Evolutionary conservation across 768 basidiomycete species (phyloP).

Genomic region (Amanita pseudoporphyria): DNA sequence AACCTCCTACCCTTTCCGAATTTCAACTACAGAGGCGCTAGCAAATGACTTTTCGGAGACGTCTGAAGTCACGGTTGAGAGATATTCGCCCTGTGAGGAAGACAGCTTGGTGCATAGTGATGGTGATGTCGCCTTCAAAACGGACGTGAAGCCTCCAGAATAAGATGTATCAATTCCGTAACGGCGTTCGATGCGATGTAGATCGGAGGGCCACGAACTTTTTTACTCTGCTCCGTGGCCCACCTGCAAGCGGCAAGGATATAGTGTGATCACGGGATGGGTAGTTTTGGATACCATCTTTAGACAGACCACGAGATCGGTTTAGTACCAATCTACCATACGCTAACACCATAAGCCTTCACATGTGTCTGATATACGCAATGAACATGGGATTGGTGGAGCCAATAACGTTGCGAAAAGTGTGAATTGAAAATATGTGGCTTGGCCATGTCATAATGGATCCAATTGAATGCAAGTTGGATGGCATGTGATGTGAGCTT

Average conservation of each 20-base stretch:
- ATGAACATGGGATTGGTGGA: not conserved
- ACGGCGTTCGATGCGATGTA: not conserved
- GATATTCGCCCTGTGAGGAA: not conserved
- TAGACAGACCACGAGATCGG: slow-evolving; percentile 2
- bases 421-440: not conserved
- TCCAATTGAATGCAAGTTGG: not conserved
- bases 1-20: not conserved
- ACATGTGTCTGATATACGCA: not conserved
- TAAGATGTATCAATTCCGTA: not conserved
- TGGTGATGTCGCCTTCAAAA: not conserved
- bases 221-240: not conserved
- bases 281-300: slow-evolving; percentile 3
- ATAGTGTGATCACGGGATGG: slow-evolving; percentile 1
- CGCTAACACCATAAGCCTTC: not conserved
- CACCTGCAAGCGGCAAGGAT: not conserved
- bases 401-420: not conserved
- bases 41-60: not conserved
- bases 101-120: not conserved
- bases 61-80: not conserved
- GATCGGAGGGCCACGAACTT: not conserved
- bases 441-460: not conserved
- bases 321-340: not conserved
- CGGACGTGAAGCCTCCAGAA: not conserved
- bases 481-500: not conserved
- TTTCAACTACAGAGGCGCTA: not conserved